Base-by-base conservation (phyloP, 2,329 filamentous ascomycete species). In the Trichoderma gracile region DNA sequence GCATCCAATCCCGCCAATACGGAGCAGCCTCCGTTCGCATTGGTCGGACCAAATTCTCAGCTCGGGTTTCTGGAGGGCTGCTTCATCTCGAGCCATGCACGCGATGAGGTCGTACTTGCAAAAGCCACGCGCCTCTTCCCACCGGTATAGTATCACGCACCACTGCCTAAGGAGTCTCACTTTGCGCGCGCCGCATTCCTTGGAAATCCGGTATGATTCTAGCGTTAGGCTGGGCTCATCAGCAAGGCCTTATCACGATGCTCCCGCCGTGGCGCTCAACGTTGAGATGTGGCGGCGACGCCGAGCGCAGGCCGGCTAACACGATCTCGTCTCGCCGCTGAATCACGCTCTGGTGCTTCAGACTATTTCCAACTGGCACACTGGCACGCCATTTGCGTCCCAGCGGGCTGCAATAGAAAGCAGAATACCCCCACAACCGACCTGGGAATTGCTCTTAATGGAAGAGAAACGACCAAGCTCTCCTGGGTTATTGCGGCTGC, bases 21-120 rank as follows among this genome's bases (percentile, higher is more conserved):
- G 19, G 30, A 19, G 14, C n/a, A 49, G 15, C 2, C 45, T 25
- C 19, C 25, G 47, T 59, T 25, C 27, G 15, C 21, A 59, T 49
- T 60, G 57, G 46, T 43, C 57, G 27, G 33, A 43, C 7, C 33
- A 43, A 6, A 15, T 43, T 49, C 33, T 60, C 57, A 60, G 57
- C 57, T 60, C 21, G 10, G 45, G 38, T 7, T 43, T 30, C 10
- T 15, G 38, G 38, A 43, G 38, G 47, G 47, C 27, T 60, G 23
- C 57, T 61, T 61, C 57, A 27, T 53, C 46, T 61, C 38, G 8
- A 52, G n/a, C 23, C 47, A 30, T 21, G 33, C 57, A 53, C 47
- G 23, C 38, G 47, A 61, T 33, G 57, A 52, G 38, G 23, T 61
- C 47, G 38, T 61, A 43, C 23, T 19, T 25, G 45, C 46, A 42